Conservation (phyloP, 257 asterid genomes). For the Primulina eburnea region DNA sequence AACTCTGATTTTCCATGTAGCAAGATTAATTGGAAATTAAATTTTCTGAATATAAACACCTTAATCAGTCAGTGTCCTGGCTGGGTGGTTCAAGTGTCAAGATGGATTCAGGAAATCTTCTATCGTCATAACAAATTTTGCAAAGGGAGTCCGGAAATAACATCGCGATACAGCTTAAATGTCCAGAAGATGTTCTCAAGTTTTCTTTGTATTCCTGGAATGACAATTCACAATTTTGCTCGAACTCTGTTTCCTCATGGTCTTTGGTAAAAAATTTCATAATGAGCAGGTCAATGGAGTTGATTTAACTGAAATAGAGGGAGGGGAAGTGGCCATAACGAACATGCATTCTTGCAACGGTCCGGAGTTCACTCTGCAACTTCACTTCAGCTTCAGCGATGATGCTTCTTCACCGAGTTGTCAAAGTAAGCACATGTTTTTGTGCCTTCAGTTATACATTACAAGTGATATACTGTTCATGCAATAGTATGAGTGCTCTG, state of each 20-base stretch:
- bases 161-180: no score
- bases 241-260: no score
- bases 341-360: conserved; percentile 63
- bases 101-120: neutral
- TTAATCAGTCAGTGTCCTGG: neutral
- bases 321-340: conserved; percentile 70
- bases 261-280: neutral
- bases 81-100: conserved; percentile 1
- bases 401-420: conserved; percentile 23
- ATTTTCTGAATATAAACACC: neutral
- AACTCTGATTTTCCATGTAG: no score
- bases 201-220: no score
- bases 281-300: conserved; percentile 59
- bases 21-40: neutral
- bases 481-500: neutral
- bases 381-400: conserved; percentile 35
- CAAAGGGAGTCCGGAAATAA: no score
- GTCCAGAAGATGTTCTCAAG: no score
- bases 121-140: neutral
- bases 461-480: neutral
- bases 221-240: no score
- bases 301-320: conserved; percentile 46
- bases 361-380: conserved; percentile 50
- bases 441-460: neutral
- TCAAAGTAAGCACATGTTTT: conserved; percentile 39